A percentile compares a stretch with the other conserved stretches of the same genome.
Evolutionary conservation across 2,329 filamentous ascomycete species (phyloP).

Genomic region (Biscogniauxia mediterranea): DNA sequence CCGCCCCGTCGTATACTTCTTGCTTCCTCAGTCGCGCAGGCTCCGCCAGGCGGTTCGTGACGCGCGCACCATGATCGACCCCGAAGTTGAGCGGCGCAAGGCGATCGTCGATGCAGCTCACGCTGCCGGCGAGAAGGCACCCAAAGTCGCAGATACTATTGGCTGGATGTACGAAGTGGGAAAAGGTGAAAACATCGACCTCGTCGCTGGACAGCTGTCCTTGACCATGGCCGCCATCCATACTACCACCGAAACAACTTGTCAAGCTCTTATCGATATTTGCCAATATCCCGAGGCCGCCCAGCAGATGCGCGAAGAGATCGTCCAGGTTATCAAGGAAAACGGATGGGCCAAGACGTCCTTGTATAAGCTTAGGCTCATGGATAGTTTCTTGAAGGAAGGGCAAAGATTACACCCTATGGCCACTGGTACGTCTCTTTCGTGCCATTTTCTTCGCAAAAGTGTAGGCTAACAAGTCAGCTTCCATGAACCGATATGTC

Average conservation of each 20-base stretch:
- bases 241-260: conserved; percentile 38
- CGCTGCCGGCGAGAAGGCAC: conserved; percentile 29
- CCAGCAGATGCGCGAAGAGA: conserved; percentile 45
- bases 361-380: conserved; percentile 35
- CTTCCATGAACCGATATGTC: conserved; percentile 33
- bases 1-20: conserved; percentile 42
- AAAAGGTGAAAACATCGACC: conserved; percentile 31
- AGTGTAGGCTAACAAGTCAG: conserved; percentile 14
- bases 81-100: conserved; percentile 32
- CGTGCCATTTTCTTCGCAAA: background rate
- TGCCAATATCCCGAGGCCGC: conserved; percentile 42
- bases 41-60: conserved; percentile 38
- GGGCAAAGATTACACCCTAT: conserved; percentile 34
- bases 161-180: conserved; percentile 43
- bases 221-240: conserved; percentile 42
- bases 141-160: conserved; percentile 38
- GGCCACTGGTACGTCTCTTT: conserved; percentile 18
- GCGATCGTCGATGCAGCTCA: conserved; percentile 25
- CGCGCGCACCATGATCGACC: conserved; percentile 36
- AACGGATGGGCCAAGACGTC: conserved; percentile 35
- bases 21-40: conserved; percentile 40
- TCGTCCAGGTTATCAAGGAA: conserved; percentile 33
- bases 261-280: conserved; percentile 44
- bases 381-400: conserved; percentile 44
- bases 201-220: conserved; percentile 34